phyloP scores from a whole-genome alignment of 345 rosid genomes.

The Arabidopsis suecica region DNA sequence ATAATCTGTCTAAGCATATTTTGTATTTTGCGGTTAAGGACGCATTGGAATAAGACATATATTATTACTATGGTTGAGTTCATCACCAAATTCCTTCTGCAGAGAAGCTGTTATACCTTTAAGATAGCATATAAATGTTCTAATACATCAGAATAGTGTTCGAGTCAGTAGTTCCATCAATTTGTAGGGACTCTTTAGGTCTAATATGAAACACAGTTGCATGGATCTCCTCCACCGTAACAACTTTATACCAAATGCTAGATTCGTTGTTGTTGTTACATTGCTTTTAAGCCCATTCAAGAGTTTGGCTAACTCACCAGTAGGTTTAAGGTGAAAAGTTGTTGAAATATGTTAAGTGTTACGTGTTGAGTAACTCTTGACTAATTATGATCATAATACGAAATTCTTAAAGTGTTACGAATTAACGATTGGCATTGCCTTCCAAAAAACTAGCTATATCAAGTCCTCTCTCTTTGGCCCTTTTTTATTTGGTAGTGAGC shows the following conservation, averaged over 20 bases:
- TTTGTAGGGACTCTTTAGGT: neutral
- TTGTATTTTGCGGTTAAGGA: too few species aligned
- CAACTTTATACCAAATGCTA: neutral
- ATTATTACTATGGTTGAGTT: constrained; percentile 1
- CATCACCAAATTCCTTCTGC: neutral
- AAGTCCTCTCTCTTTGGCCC: neutral
- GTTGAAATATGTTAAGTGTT: constrained; percentile 16
- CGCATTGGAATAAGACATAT: neutral
- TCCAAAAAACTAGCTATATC: neutral
- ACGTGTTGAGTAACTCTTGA: neutral
- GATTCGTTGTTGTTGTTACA: constrained; percentile 20
- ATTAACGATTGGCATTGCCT: neutral
- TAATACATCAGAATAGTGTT: neutral
- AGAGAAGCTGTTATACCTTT: neutral
- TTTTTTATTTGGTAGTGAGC: neutral
- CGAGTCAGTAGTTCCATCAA: neutral
- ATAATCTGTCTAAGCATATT: too few species aligned
- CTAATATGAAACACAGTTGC: constrained; percentile 1
- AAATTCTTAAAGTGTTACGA: neutral
- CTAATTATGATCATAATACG: neutral
- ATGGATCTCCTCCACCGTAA: constrained; percentile 14
- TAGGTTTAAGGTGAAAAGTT: constrained; percentile 37
- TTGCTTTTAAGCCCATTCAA: constrained; percentile 32
- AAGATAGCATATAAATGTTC: neutral
- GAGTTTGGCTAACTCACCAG: constrained; percentile 26